phyloP scores from a whole-genome alignment of 805 yeast genomes.

The Phaffomyces thermotolerans region DNA sequence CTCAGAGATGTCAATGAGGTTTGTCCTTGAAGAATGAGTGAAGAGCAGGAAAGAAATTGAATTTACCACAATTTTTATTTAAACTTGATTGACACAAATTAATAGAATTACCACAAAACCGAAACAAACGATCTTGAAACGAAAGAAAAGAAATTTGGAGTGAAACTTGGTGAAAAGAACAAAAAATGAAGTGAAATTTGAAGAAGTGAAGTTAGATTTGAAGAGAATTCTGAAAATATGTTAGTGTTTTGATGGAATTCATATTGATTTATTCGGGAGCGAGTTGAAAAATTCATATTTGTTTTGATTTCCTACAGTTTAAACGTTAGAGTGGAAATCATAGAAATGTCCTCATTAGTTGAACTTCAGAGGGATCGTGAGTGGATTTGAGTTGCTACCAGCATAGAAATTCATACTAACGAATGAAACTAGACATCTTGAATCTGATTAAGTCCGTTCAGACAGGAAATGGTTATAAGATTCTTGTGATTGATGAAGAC shows the following conservation, averaged over 20 bases:
- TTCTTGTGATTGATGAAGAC: constrained; percentile 49
- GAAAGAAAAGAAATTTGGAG: too few species aligned
- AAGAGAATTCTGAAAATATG: too few species aligned
- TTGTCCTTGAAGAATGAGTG: neutral
- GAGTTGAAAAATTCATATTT: neutral
- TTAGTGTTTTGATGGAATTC: too few species aligned
- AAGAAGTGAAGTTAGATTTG: neutral
- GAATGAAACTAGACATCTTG: constrained; percentile 24
- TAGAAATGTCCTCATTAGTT: constrained; percentile 31
- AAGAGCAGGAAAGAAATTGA: neutral
- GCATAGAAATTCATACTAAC: neutral
- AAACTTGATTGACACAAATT: neutral
- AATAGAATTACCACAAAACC: neutral
- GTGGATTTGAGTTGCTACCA: constrained; percentile 1
- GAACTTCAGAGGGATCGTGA: constrained; percentile 30
- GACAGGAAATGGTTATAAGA: constrained; percentile 39
- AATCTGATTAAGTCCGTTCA: constrained; percentile 32
- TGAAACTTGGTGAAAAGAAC: too few species aligned
- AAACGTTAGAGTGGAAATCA: too few species aligned
- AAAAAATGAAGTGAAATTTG: neutral
- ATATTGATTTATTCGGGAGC: neutral
- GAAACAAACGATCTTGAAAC: neutral
- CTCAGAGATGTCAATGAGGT: constrained; percentile 2
- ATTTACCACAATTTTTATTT: neutral
- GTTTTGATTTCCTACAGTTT: neutral